Base-by-base conservation (phyloP, 345 rosid genomes). In the Pseudoturritis turrita region DNA sequence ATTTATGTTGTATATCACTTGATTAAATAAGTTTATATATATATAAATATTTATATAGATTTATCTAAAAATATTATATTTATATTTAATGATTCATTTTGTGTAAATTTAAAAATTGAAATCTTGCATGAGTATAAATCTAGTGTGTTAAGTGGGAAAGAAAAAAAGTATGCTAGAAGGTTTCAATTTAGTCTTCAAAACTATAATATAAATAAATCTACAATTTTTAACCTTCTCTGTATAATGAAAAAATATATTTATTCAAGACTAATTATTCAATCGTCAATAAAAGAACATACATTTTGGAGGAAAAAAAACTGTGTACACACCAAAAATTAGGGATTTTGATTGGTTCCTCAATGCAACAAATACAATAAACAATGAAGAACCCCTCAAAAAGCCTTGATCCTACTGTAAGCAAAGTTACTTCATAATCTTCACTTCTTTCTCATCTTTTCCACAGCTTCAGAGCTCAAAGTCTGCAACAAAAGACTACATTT, bases 351-450 rank as follows among this genome's bases (percentile, higher is more conserved):
- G 62, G 63, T 72, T 72, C 56, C 56, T 72, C 56, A 63, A 43
- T 52, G 76, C 70, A 72, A 53, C 39, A 62, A n/a, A 51, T 62
- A 72, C 56, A 40, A 62, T 11, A 31, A 41, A 28, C 64, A 72
- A 43, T 53, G 70, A 72, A 63, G 76, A 72, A 63, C 55, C 76
- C 51, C 51, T 11, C 49, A 12, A 31, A 33, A 19, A 31, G 1
- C 57, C 3, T 37, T 41, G 17, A 33, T 33, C 70, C 55, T 6
- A 43, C 36, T 7, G 69, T 52, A 29, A 52, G 46, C 31, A 23
- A 23, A 17, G 37, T 31, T 26, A 45, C 23, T 62, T 62, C 14
- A n/a, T 41, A 3, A 63, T 41, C 44, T 28, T 41, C 70, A 44
- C 56, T 63, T 25, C 23, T 31, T 29, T 19, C n/a, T 44, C 69